Base-by-base conservation (phyloP, 2,329 filamentous ascomycete species). In the Scedosporium dehoogii region DNA sequence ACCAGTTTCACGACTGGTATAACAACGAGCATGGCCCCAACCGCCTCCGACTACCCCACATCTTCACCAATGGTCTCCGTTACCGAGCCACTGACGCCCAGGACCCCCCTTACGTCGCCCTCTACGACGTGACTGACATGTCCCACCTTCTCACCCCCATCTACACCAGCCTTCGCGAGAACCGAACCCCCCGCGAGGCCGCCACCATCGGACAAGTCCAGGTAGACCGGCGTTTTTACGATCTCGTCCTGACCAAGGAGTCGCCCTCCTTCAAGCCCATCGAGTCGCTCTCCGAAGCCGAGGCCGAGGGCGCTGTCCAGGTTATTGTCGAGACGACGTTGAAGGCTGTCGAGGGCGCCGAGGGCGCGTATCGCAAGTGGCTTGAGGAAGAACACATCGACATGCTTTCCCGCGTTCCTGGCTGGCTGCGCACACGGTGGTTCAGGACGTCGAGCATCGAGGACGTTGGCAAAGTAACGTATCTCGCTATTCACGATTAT, bases 1-100 rank as follows among this genome's bases (percentile, higher is more conserved):
- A 84, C 65, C 85, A 90, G 69, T 96, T 96, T 75, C 89, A 96
- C 74, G 90, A 96, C 72, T 93, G 90, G 90, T 96, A 96, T 79
- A 92, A 96, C 78, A 94, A 92, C 74, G 91, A 96, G 77, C 91
- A 96, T 76, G 91, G 91, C 61, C 91, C 91, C 18, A 84, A 86
- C 16, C 88, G 91, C 58, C 82, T 96, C 6, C 87, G 90, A 58
- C 77, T 96, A 14, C 85, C 89, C 3, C 86, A 88, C 68, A 86
- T 92, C 71, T 85, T 85, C 71, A 72, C 76, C 67, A 94, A 91
- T 72, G 91, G 91, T 63, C 87, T 94, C 68, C 87, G 91, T 53
- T 96, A 92, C 75, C 82, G 80, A 27, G 88, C 89, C 7, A 82
- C 77, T 16, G 89, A 93, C 71, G 75, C 78, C 59, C 66, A 75